These are phyloP conservation scores for Histomonas meleagridis DNA, from an alignment of 208 protist species.

Conservation along the genomic window DNA sequence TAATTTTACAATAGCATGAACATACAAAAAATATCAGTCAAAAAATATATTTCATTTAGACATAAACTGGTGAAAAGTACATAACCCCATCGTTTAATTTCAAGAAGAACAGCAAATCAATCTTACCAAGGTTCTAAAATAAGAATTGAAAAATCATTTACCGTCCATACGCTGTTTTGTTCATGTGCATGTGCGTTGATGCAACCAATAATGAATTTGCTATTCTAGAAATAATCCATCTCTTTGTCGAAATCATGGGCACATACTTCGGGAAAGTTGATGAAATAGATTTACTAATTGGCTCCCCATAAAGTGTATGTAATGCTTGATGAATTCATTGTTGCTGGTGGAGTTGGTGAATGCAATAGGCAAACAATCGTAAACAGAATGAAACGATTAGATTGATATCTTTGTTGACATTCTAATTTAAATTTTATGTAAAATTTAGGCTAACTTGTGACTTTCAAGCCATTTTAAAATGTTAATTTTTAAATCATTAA, in stretches of 20 bases:
- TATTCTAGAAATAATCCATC: conserved; percentile 32
- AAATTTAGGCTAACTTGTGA: too few relatives aligned
- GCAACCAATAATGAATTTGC: conserved; percentile 34
- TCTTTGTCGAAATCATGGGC: conserved; percentile 38
- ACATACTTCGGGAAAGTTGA: conserved; percentile 23
- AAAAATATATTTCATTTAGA: too few relatives aligned
- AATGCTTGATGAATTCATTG: conserved; percentile 34
- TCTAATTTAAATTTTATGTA: too few relatives aligned
- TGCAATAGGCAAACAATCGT: conserved; percentile 15
- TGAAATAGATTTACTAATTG: conserved; percentile 35
- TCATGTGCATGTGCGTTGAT: conserved; percentile 36
- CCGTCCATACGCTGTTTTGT: conserved; percentile 34
- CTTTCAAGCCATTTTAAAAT: too few relatives aligned
- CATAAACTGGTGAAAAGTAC: too few relatives aligned
- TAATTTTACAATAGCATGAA: too few relatives aligned
- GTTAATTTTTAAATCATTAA: too few relatives aligned
- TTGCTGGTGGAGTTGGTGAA: conserved; percentile 37
- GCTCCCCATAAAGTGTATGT: conserved; percentile 29
- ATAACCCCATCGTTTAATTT: conserved; percentile 32
- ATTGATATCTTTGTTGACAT: too few relatives aligned
- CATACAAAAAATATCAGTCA: too few relatives aligned
- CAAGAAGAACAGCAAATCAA: not conserved
- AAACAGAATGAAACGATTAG: not conserved
- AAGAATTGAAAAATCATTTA: conserved; percentile 38
- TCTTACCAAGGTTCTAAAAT: conserved; percentile 27